phyloP scores from a whole-genome alignment of 352 stramenopile genomes.

The Thraustochytrium sp. region DNA sequence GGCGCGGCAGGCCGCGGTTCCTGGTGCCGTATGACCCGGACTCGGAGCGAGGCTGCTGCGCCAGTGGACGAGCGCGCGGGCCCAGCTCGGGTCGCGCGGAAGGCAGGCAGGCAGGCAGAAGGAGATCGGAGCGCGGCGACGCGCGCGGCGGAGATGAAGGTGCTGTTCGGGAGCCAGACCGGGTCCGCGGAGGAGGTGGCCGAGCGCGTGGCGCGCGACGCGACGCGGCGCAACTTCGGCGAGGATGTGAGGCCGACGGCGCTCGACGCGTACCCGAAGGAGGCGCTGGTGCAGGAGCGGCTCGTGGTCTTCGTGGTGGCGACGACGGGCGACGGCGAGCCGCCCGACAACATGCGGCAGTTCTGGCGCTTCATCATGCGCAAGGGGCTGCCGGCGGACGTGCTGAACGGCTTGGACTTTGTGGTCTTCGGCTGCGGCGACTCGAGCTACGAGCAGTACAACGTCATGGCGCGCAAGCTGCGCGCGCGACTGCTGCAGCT shows the following conservation, averaged over 20 bases:
- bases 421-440: constrained; percentile 84
- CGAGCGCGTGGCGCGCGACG: constrained; percentile 64
- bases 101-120: too few relatives aligned
- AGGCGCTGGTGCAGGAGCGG: constrained; percentile 52
- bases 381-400: constrained; percentile 65
- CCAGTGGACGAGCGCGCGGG: too few relatives aligned
- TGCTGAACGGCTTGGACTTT: constrained; percentile 63
- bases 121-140: too few relatives aligned
- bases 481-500: constrained; percentile 73
- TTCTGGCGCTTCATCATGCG: constrained; percentile 74
- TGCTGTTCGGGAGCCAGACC: constrained; percentile 82
- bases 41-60: too few relatives aligned
- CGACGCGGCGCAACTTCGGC: constrained; percentile 59
- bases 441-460: constrained; percentile 85
- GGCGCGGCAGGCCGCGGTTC: too few relatives aligned
- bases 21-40: too few relatives aligned
- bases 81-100: too few relatives aligned
- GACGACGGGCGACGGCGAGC: constrained; percentile 82
- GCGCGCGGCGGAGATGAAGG: too few relatives aligned
- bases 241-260: constrained; percentile 56
- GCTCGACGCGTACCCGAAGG: constrained; percentile 66
- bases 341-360: constrained; percentile 77
- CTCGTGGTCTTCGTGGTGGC: constrained; percentile 78
- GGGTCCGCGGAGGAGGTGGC: constrained; percentile 71
- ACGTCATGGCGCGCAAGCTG: constrained; percentile 72